Percentiles rank a stretch among this genome's conserved stretches.
Evolutionary conservation across 148 eudicot genomes (phyloP).

Genomic region (Rhododendron henanense): DNA sequence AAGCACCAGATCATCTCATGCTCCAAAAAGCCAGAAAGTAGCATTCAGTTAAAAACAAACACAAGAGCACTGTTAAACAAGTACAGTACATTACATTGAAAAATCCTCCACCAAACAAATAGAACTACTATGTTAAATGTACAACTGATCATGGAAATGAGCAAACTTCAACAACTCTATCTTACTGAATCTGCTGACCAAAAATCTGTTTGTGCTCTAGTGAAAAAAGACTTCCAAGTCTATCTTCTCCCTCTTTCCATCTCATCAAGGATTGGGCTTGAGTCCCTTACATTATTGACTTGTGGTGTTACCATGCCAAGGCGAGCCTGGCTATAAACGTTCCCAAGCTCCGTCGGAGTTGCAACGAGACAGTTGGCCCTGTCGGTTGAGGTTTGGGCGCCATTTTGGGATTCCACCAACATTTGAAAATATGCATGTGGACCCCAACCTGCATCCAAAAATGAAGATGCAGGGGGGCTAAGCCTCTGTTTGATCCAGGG

Average conservation of each 20-base stretch:
- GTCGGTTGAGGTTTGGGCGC: conserved; percentile 24
- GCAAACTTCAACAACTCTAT: background rate
- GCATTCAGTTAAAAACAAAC: background rate
- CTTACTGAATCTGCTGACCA: background rate
- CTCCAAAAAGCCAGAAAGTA: background rate
- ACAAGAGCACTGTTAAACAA: background rate
- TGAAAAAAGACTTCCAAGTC: background rate
- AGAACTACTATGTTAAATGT: background rate
- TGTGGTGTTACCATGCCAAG: conserved; percentile 18
- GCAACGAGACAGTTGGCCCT: conserved; percentile 21
- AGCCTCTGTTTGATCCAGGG: background rate
- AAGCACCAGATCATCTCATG: background rate
- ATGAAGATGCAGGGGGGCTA: background rate
- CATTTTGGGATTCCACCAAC: conserved; percentile 54
- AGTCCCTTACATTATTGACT: conserved; percentile 21
- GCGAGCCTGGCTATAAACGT: conserved; percentile 18
- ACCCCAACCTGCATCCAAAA: conserved; percentile 66
- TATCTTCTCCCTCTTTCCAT: conserved; percentile 44
- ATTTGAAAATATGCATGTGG: conserved; percentile 74
- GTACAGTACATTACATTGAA: background rate
- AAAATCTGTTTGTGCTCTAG: background rate
- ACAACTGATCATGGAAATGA: background rate
- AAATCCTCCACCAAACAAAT: background rate
- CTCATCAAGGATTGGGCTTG: conserved; percentile 34
- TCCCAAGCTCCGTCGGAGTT: conserved; percentile 28